A percentile compares a stretch with the other conserved stretches of the same genome.
Conservation (phyloP, 2,329 filamentous ascomycete genomes). For the Calonectria henricotiae region DNA sequence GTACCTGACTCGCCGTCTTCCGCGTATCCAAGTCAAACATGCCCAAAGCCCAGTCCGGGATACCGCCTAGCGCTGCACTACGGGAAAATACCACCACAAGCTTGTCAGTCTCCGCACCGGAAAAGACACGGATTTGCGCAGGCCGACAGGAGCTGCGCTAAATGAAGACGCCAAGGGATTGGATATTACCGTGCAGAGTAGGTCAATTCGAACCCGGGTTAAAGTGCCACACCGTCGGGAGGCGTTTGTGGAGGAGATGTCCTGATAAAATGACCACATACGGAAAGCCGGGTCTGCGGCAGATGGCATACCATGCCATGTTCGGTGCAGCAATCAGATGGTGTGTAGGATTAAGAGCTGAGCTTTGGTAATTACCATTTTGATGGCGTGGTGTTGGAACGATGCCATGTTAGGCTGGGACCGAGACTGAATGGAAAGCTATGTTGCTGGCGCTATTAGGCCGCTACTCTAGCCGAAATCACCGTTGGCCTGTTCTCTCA, state of each 20-base stretch:
- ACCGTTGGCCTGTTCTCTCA: not conserved
- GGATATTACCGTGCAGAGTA: not conserved
- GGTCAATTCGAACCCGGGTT: not conserved
- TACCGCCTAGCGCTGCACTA: not conserved
- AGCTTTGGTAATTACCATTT: not conserved
- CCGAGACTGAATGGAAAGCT: not conserved
- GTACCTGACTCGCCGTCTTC: not conserved
- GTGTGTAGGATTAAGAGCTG: not conserved
- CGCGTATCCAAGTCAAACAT: not conserved
- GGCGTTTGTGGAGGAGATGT: not conserved
- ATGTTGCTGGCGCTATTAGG: not conserved
- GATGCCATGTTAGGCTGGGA: not conserved
- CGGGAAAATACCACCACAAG: not conserved
- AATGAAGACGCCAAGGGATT: not conserved
- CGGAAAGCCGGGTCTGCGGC: too few species aligned
- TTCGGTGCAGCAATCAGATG: too few species aligned
- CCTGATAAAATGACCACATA: too few species aligned
- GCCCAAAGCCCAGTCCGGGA: not conserved
- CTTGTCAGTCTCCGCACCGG: not conserved
- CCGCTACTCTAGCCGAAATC: not conserved
- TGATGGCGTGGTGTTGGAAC: not conserved
- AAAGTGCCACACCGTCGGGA: not conserved
- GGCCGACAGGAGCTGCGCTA: not conserved
- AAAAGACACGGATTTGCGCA: not conserved
- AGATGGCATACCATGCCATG: too few species aligned